Evolutionary conservation across 192 early-diverging fungal genomes (phyloP).

Genomic region (Chytriomyces hyalinus): DNA sequence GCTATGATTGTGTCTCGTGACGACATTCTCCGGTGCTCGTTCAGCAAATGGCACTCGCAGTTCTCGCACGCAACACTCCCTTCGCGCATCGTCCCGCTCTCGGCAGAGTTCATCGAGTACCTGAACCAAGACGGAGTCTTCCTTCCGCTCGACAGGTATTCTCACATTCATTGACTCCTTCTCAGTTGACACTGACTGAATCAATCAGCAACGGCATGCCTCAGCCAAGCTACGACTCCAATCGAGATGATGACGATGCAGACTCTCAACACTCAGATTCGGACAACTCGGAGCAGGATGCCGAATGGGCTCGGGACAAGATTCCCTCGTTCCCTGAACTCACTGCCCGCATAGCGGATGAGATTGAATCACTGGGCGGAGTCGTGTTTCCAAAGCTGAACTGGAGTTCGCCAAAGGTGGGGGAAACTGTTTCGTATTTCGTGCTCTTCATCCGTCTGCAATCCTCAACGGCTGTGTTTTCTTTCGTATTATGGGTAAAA

Average conservation of each 20-base stretch:
- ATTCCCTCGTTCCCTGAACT: slow-evolving; percentile 21
- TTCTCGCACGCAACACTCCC: slow-evolving; percentile 74
- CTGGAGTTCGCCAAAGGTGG: slow-evolving; percentile 89
- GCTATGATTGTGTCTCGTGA: slow-evolving; percentile 25
- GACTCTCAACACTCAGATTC: slow-evolving; percentile 38
- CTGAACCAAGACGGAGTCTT: slow-evolving; percentile 84
- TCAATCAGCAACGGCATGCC: slow-evolving; percentile 40
- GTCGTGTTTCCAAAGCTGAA: slow-evolving; percentile 92
- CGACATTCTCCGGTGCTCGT: slow-evolving; percentile 74
- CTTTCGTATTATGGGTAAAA: too few species aligned
- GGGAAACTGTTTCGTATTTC: not conserved
- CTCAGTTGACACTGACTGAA: slow-evolving; percentile 3
- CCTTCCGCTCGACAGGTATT: slow-evolving; percentile 72
- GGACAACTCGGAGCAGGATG: slow-evolving; percentile 38
- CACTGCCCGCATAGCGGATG: slow-evolving; percentile 18
- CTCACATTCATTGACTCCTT: slow-evolving; percentile 13
- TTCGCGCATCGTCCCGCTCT: slow-evolving; percentile 72
- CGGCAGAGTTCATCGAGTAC: slow-evolving; percentile 81
- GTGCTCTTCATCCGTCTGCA: slow-evolving; percentile 3
- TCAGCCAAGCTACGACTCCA: slow-evolving; percentile 37
- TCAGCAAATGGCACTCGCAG: slow-evolving; percentile 78
- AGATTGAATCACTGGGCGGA: slow-evolving; percentile 75
- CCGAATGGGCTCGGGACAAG: not conserved
- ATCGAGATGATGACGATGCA: slow-evolving; percentile 20
- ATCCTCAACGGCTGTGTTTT: slow-evolving; percentile 15